Conservation (phyloP, 2,329 filamentous ascomycete genomes). For the Orbilia quercus region DNA sequence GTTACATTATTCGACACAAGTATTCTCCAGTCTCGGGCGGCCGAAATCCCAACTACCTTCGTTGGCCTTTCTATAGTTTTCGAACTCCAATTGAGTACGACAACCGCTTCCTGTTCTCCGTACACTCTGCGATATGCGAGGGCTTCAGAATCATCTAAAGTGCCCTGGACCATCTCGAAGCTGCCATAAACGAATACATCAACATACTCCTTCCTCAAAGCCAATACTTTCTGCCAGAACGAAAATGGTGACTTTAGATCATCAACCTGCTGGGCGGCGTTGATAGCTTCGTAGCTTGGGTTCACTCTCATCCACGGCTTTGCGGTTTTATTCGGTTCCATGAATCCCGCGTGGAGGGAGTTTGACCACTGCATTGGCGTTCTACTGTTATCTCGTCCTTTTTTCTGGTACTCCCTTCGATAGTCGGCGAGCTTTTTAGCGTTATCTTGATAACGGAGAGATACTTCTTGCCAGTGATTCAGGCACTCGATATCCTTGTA, state of each 20-base stretch:
- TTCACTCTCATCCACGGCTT: conserved; percentile 79
- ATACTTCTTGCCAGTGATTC: conserved; percentile 66
- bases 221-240: conserved; percentile 73
- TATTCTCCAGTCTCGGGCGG: not conserved
- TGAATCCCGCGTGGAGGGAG: conserved; percentile 74
- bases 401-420: conserved; percentile 60
- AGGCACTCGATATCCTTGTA: conserved; percentile 75
- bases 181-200: conserved; percentile 76
- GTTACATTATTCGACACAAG: conserved; percentile 8
- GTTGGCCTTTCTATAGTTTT: conserved; percentile 10
- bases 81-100: conserved; percentile 60
- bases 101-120: conserved; percentile 59
- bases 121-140: conserved; percentile 69
- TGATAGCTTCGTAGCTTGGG: conserved; percentile 72
- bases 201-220: conserved; percentile 70
- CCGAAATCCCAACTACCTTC: conserved; percentile 3
- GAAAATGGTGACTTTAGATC: conserved; percentile 69
- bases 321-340: conserved; percentile 63
- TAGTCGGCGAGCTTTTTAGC: conserved; percentile 17
- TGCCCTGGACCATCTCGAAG: conserved; percentile 68
- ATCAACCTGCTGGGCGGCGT: conserved; percentile 69
- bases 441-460: not conserved
- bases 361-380: conserved; percentile 78
- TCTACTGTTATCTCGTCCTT: conserved; percentile 72
- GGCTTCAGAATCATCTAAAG: conserved; percentile 67